A percentile compares a stretch with the other conserved stretches of the same genome.
These are phyloP conservation scores for Thinopyrum elongatum DNA, from an alignment of 176 grass and related monocot species.

Conservation along the genomic window DNA sequence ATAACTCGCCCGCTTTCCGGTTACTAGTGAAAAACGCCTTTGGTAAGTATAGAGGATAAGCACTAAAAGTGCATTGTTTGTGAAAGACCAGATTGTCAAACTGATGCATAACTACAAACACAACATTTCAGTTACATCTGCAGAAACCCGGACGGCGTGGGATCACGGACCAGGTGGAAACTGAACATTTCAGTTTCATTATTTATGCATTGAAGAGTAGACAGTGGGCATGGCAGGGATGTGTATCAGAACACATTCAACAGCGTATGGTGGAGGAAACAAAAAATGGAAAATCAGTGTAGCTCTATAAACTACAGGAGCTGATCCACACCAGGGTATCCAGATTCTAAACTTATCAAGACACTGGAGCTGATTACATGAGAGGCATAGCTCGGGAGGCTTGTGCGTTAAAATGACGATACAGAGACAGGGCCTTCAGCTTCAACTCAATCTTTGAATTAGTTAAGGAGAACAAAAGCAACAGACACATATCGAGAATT, in stretches of 20 bases:
- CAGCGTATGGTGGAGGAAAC: neutral
- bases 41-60: neutral
- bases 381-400: neutral
- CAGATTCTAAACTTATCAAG: neutral
- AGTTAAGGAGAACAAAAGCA: slow-evolving; percentile 7
- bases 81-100: neutral
- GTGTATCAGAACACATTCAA: slow-evolving; percentile 4
- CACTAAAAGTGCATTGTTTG: neutral
- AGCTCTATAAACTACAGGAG: slow-evolving; percentile 24
- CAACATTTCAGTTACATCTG: neutral
- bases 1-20: neutral
- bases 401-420: neutral
- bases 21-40: neutral
- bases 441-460: slow-evolving; percentile 16
- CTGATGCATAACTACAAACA: neutral
- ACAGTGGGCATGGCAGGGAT: neutral
- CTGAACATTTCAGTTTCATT: slow-evolving; percentile 26
- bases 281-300: neutral
- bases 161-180: neutral
- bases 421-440: slow-evolving; percentile 12
- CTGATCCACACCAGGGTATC: neutral
- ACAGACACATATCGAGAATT: slow-evolving; percentile 2
- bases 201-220: slow-evolving; percentile 12
- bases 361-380: neutral
- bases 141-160: neutral